phyloP scores from a whole-genome alignment of 306 rosid genomes.

The Lotus japonicus region DNA sequence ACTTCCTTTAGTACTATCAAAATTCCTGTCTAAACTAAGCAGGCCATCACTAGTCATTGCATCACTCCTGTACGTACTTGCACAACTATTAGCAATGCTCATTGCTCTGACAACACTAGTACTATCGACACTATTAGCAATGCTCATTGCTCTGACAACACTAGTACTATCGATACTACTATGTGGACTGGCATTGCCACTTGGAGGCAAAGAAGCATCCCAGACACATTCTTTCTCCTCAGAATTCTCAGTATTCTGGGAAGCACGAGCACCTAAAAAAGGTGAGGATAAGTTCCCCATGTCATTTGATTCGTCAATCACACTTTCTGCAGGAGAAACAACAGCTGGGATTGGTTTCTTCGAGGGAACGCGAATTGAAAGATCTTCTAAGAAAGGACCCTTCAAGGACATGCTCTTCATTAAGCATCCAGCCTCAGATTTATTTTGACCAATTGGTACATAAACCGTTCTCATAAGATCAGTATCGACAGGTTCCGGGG shows the following conservation, averaged over 20 bases:
- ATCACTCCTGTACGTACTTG: slow-evolving; percentile 74
- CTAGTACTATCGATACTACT: slow-evolving; percentile 81
- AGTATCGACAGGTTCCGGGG: slow-evolving; percentile 84
- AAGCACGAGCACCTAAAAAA: slow-evolving; percentile 42
- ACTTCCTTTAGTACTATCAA: slow-evolving; percentile 69
- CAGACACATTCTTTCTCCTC: slow-evolving; percentile 86
- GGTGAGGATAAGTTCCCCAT: slow-evolving; percentile 37
- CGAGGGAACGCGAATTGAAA: slow-evolving; percentile 50
- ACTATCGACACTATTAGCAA: slow-evolving; percentile 75
- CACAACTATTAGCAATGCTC: slow-evolving; percentile 82
- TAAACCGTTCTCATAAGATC: slow-evolving; percentile 73
- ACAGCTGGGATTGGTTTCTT: slow-evolving; percentile 47
- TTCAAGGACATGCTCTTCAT: slow-evolving; percentile 63
- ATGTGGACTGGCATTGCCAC: slow-evolving; percentile 88
- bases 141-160: slow-evolving; percentile 81
- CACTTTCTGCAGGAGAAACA: slow-evolving; percentile 61
- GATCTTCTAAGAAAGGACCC: slow-evolving; percentile 81
- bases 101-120: slow-evolving; percentile 72
- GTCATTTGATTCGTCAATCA: slow-evolving; percentile 50
- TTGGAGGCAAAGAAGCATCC: slow-evolving; percentile 96
- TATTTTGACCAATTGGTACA: slow-evolving; percentile 61
- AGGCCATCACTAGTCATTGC: slow-evolving; percentile 73
- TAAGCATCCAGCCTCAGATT: slow-evolving; percentile 61
- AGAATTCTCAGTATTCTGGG: slow-evolving; percentile 51
- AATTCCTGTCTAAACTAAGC: slow-evolving; percentile 75